Evolutionary conservation across 108 stramenopile species (phyloP), one percentile per base, ranked within the genome.

Genomic region (Mayamaea pseudoterrestris): DNA sequence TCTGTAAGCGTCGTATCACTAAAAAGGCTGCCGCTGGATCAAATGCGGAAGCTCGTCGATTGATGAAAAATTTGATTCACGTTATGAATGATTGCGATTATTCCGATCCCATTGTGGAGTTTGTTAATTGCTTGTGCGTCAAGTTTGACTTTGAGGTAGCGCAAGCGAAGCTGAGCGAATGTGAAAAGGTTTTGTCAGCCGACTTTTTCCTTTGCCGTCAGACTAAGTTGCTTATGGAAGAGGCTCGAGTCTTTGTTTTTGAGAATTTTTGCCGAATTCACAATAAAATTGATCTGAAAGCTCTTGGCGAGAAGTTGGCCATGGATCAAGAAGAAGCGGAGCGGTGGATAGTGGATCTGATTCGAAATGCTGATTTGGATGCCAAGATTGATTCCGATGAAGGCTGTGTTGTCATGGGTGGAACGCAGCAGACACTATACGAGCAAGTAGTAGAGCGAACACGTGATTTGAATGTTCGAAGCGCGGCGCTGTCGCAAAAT

Each of bases 251-350:
- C 27, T 94, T 98, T 80, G 91, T 98, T 37, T 98, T 98, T 74
- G 98, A 99, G 71, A 97, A 97, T 47, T 97, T 95, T 65, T 99
- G 98, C 61, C 74, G 94, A 40, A 96, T 99, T 60, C 96, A 99
- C 82, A 80, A 93, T 72, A 95, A 92, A 74, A 90, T 99, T 60
- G 96, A 98, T 59, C 78, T 98, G 53, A 53, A 53, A 23, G 90
- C 85, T 44, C 74, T 99, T 52, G 94, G 94, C 4, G 79, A 82
- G 24, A 93, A 95, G 68, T 76, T 96, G 44, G 84, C 87, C 61
- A 94, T 98, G 90, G 78, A 95, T 50, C 62, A 74, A 44, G 81
- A 78, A 6, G 80, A 83, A 24, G 96, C 98, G 0, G 98, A 99
- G 65, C 83, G 85, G 30, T 99, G 95, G 96, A 94, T 98, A 58